Evolutionary conservation across 208 protist species (phyloP), one percentile per base, ranked within the genome.

Genomic region (Leishmania gerbilli): DNA sequence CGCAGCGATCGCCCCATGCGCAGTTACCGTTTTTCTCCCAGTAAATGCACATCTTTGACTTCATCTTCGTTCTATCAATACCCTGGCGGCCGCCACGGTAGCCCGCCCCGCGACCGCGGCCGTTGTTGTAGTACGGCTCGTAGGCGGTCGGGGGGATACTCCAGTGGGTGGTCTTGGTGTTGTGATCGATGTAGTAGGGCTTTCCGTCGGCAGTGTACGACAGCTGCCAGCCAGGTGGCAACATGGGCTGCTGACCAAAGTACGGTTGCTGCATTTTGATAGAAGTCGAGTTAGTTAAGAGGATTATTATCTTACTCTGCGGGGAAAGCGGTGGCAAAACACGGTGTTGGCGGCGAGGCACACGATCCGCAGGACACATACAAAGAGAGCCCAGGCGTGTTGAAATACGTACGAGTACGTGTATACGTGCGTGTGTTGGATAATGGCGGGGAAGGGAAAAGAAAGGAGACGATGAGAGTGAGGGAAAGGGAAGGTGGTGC

Each of bases 31-130:
- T 93, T 79, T 94, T 93, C 79, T 96, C 89, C 89, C 90, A 96
- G 86, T 95, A 94, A 42, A 94, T 94, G 85, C 93, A 96, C 90
- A 96, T 93, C 85, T 96, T 96, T 5, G 91, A 94, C 88, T 96
- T 96, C 76, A 84, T 84, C 85, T 96, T 96, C 42, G 87, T 77
- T 68, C 88, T 87, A 79, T 96, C 93, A 76, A 96, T 96, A 31
- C 93, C 93, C 53, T 87, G 85, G 68, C 88, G 88, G 47, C 84
- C 83, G 42, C 81, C 81, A 55, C 87, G 81, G 69, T 67, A 83
- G 42, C 81, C 84, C 62, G 76, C 82, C 42, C 89, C 82, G 19
- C 84, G 79, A 58, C 87, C 83, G 78, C 85, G 81, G 55, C 68
- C 71, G 78, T 81, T 79, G 60, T 56, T 76, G 83, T 84, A 78